Evolutionary conservation across 2,329 filamentous ascomycete genomes (phyloP), one percentile per base, ranked within the genome.

Genomic region (Fusarium virguliforme): DNA sequence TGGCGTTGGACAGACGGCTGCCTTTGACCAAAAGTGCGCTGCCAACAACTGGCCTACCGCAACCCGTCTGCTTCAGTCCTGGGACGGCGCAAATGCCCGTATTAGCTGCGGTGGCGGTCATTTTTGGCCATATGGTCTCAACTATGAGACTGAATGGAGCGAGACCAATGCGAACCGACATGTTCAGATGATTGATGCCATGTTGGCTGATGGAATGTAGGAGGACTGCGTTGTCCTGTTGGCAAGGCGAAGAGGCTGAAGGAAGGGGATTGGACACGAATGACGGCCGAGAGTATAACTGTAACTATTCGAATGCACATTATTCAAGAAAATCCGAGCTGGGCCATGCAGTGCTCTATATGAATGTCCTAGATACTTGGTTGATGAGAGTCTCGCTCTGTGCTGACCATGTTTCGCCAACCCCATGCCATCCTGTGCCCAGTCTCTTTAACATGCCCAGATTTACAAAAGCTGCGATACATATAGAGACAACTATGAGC

Each of bases 71-170:
- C 77, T 86, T 34, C 76, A 67, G 61, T 78, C 79, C 3, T 85
- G 78, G 76, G 84, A 85, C 41, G 84, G 84, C 0, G 12, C 67
- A 1, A 59, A 30, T 15, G 82, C 79, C 0, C 76, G 74, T 41
- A 83, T 83, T 48, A 82, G 78, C 68, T 83, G 82, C 34, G 82
- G 82, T 2, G 82, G 81, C 1, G 70, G 74, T 4, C 82, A 83
- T 48, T 75, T 83, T 24, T 83, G 82, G 82, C 81, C 81, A 1
- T 83, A 83, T 58, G 82, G 82, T 3, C 66, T 83, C 9, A 83
- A 83, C 60, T 82, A 82, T 24, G 84, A 85, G 28, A 80, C 68
- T 6, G 84, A 86, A 73, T 82, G 79, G 81, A 84, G 81, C 64
- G 82, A 84, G 76, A 81, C 80, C 8, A 84, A 84, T 60, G 84